A percentile compares a stretch with the other conserved stretches of the same genome.
These are phyloP conservation scores for Litchi chinensis DNA, from an alignment of 345 rosid species.

Conservation along the genomic window DNA sequence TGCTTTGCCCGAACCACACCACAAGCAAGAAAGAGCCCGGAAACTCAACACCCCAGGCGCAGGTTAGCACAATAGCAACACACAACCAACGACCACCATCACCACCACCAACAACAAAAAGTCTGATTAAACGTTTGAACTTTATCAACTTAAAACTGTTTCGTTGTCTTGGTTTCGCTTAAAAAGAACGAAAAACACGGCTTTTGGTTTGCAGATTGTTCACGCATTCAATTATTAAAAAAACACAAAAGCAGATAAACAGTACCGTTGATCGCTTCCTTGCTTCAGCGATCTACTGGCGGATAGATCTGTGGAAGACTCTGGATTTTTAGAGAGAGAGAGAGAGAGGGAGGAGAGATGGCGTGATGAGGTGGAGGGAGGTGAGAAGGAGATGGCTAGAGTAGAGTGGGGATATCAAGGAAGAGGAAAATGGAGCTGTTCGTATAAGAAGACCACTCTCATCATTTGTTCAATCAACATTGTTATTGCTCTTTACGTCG, in stretches of 20 bases:
- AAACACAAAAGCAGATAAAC: neutral
- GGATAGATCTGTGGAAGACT: constrained; percentile 2
- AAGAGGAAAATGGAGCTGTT: constrained; percentile 55
- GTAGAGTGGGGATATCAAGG: constrained; percentile 57
- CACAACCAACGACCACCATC: neutral
- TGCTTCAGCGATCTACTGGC: neutral
- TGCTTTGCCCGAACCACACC: too few relatives aligned
- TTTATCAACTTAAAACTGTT: neutral
- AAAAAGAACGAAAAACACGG: neutral
- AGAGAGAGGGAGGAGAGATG: constrained; percentile 29
- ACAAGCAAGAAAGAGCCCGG: too few relatives aligned
- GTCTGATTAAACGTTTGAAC: neutral
- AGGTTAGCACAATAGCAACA: neutral
- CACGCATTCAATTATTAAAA: neutral
- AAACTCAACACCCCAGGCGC: too few relatives aligned
- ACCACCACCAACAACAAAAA: neutral
- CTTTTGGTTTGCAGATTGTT: neutral
- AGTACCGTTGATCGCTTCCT: neutral
- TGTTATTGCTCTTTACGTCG: constrained; percentile 87
- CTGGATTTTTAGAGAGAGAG: neutral
- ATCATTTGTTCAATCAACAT: constrained; percentile 86
- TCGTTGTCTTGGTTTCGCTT: too few relatives aligned
- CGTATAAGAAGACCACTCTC: constrained; percentile 78
- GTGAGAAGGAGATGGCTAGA: constrained; percentile 52
- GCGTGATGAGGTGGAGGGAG: constrained; percentile 51